phyloP scores from a whole-genome alignment of 345 rosid genomes.

The Eucalyptus camaldulensis region DNA sequence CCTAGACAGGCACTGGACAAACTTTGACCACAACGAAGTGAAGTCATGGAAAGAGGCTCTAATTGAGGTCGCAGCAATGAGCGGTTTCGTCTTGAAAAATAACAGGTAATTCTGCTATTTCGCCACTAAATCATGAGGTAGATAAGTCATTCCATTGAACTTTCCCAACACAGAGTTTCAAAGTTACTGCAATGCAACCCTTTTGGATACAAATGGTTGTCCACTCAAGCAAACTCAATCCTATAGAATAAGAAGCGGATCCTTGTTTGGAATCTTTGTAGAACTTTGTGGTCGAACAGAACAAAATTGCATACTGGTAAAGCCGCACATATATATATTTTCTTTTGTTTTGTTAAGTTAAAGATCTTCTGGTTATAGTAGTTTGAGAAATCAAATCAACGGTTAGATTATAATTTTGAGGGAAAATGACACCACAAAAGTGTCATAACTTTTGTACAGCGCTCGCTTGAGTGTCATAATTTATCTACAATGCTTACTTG shows the following conservation, averaged over 20 bases:
- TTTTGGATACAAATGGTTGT: background rate
- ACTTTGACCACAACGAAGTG: background rate
- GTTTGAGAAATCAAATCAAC: background rate
- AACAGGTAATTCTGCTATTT: background rate
- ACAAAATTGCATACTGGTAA: background rate
- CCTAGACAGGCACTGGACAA: background rate
- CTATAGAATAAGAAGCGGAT: background rate
- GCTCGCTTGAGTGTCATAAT: too few species aligned
- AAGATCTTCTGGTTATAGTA: background rate
- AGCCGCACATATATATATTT: background rate
- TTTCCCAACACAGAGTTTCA: background rate
- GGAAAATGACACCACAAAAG: background rate
- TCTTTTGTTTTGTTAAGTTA: background rate
- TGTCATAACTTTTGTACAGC: accelerated
- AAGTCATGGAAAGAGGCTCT: background rate
- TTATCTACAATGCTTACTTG: accelerated
- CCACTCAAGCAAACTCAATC: background rate
- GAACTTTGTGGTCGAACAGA: background rate
- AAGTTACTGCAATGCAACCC: background rate
- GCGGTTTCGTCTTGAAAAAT: background rate
- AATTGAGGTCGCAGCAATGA: background rate
- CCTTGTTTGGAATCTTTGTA: background rate
- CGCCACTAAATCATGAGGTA: background rate
- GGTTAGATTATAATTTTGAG: background rate
- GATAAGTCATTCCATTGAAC: background rate